These are phyloP conservation scores for Globisporangium cylindrosporum DNA, from an alignment of 352 stramenopile species.

Conservation along the genomic window DNA sequence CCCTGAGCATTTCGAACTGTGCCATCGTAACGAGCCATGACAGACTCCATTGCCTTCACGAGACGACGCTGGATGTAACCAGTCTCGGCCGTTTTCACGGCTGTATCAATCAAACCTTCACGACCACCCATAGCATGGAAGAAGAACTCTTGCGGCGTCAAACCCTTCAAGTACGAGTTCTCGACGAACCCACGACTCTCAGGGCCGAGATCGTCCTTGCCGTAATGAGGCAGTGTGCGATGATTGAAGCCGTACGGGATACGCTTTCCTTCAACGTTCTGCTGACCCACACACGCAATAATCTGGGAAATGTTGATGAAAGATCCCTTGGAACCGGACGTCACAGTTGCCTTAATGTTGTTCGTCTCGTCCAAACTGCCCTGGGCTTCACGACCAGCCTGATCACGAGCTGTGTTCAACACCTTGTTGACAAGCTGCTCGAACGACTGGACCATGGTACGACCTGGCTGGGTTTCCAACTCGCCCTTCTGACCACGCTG, in stretches of 20 bases:
- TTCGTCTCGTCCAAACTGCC: constrained; percentile 94
- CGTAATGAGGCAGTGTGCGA: constrained; percentile 95
- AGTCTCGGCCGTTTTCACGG: constrained; percentile 99
- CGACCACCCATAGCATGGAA: constrained; percentile 99
- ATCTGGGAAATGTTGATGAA: constrained; percentile 99
- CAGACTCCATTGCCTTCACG: constrained; percentile 99
- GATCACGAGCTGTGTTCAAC: constrained; percentile 85
- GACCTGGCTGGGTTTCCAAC: constrained; percentile 96
- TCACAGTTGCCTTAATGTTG: constrained; percentile 99
- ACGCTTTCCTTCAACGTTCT: constrained; percentile 98
- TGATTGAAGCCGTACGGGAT: constrained; percentile 96
- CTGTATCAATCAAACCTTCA: constrained; percentile 99
- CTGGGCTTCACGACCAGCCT: constrained; percentile 79
- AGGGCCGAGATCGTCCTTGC: constrained; percentile 96
- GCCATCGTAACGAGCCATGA: constrained; percentile 98
- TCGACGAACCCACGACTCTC: constrained; percentile 99
- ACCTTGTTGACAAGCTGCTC: constrained; percentile 98
- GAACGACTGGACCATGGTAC: constrained; percentile 99
- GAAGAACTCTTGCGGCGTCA: constrained; percentile 97
- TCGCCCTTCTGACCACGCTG: constrained; percentile 97
- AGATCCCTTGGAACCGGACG: constrained; percentile 98
- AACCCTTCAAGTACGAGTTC: constrained; percentile 98
- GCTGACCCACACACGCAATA: constrained; percentile 98
- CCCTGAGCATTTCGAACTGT: constrained; percentile 95
- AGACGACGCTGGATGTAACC: constrained; percentile 99